These are phyloP conservation scores for Hyaloscypha bicolor DNA, from an alignment of 495 filamentous ascomycete genomes.

Conservation along the genomic window DNA sequence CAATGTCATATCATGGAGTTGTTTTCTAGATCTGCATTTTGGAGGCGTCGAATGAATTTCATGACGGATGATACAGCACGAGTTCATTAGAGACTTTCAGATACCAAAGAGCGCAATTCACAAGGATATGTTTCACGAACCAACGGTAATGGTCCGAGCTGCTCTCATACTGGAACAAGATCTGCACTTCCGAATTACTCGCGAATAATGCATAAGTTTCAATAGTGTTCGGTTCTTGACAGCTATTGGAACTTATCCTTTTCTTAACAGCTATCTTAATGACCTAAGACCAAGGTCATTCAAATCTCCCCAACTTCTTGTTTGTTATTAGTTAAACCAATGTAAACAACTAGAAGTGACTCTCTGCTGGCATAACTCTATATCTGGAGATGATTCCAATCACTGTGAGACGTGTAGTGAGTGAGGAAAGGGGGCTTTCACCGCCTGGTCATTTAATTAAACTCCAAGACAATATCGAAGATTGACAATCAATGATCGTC, in stretches of 20 bases:
- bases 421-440: not conserved
- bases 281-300: not conserved
- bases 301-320: not conserved
- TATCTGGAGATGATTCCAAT: not conserved
- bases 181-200: not conserved
- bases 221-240: not conserved
- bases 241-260: not conserved
- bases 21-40: not conserved
- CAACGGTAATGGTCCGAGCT: not conserved
- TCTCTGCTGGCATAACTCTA: not conserved
- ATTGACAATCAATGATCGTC: not conserved
- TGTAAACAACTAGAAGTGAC: too few species aligned
- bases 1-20: not conserved
- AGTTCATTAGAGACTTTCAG: not conserved
- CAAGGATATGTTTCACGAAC: not conserved
- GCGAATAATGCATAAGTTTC: not conserved
- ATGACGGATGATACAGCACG: not conserved
- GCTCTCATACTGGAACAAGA: not conserved
- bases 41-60: constrained; percentile 7
- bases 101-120: not conserved
- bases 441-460: not conserved
- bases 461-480: not conserved
- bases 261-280: not conserved
- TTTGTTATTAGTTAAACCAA: too few species aligned
- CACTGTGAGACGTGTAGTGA: not conserved